A percentile compares a stretch with the other conserved stretches of the same genome.
Conservation (phyloP, 2,329 filamentous ascomycete genomes). For the Grosmannia clavigera region DNA sequence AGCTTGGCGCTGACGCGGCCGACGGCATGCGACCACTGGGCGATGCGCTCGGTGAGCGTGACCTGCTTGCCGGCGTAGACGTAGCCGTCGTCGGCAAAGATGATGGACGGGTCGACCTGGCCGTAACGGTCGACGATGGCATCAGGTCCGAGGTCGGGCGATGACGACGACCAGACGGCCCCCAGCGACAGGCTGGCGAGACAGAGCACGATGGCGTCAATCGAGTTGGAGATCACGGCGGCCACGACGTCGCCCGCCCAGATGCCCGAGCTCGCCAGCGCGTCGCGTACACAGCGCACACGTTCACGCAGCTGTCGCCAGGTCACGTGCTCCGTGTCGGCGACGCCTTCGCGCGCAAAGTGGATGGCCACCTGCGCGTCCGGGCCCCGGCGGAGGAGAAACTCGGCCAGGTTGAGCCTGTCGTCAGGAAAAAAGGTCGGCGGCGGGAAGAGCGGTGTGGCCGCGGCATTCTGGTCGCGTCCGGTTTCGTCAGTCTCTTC, state of each 20-base stretch:
- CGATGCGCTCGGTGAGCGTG: not conserved
- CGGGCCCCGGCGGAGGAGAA: conserved; percentile 1
- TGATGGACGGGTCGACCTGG: conserved; percentile 7
- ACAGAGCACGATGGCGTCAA: conserved; percentile 6
- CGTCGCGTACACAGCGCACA: not conserved
- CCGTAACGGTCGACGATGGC: conserved; percentile 8
- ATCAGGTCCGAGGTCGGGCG: conserved; percentile 9
- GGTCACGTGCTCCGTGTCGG: conserved; percentile 18
- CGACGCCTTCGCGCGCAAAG: conserved; percentile 34
- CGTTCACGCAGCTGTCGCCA: conserved; percentile 3
- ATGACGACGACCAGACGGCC: conserved; percentile 8
- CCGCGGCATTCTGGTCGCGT: not conserved
- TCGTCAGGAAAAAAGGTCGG: conserved; percentile 5
- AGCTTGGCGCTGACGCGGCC: not conserved
- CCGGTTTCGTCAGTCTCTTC: not conserved
- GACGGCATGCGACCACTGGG: conserved; percentile 1
- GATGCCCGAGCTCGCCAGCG: conserved; percentile 1
- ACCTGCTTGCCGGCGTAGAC: conserved; percentile 6
- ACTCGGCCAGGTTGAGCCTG: conserved; percentile 5
- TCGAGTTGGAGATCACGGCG: conserved; percentile 7
- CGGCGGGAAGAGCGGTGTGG: conserved; percentile 1
- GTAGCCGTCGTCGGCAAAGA: conserved; percentile 7
- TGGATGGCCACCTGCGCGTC: conserved; percentile 29
- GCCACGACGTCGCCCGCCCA: conserved; percentile 6
- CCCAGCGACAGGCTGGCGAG: conserved; percentile 7